These are phyloP conservation scores for Wickerhamiella occidentalis DNA, from an alignment of 805 yeast genomes.

Conservation along the genomic window DNA sequence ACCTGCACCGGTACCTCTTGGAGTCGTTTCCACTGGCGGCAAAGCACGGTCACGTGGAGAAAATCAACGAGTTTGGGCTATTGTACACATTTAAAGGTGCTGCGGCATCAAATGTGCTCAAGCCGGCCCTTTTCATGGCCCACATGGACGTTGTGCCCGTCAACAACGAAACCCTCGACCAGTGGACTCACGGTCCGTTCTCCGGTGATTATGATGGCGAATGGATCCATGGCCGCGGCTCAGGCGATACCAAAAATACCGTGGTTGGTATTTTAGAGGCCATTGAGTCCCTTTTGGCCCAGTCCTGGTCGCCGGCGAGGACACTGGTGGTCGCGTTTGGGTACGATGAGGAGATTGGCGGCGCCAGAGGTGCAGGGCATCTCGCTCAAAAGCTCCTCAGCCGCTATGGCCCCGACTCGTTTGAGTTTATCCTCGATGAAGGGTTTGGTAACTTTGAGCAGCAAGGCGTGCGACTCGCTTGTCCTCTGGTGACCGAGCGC, in stretches of 20 bases:
- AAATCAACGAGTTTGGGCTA: constrained; percentile 51
- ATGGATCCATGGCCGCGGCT: constrained; percentile 64
- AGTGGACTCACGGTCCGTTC: constrained; percentile 62
- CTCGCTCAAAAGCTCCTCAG: constrained; percentile 38
- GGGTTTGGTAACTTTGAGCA: constrained; percentile 36
- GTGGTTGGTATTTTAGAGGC: constrained; percentile 57
- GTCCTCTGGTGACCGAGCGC: constrained; percentile 49
- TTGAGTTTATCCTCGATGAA: constrained; percentile 63
- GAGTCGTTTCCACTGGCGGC: constrained; percentile 44
- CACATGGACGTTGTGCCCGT: constrained; percentile 80
- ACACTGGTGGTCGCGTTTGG: constrained; percentile 57
- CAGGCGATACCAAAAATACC: constrained; percentile 61
- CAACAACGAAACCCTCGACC: constrained; percentile 38
- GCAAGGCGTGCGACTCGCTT: constrained; percentile 40
- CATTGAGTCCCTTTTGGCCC: constrained; percentile 41
- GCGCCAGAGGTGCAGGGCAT: constrained; percentile 47
- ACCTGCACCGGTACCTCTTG: constrained; percentile 43
- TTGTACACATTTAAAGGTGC: constrained; percentile 51
- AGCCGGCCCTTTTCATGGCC: constrained; percentile 60
- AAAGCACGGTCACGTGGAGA: constrained; percentile 30
- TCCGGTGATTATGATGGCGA: constrained; percentile 55
- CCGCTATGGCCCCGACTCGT: constrained; percentile 47
- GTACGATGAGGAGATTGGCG: constrained; percentile 68
- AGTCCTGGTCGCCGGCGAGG: constrained; percentile 48
- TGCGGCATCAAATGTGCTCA: constrained; percentile 31